Base-by-base conservation (phyloP, 306 rosid species). In the Vachellia pachyceras region DNA sequence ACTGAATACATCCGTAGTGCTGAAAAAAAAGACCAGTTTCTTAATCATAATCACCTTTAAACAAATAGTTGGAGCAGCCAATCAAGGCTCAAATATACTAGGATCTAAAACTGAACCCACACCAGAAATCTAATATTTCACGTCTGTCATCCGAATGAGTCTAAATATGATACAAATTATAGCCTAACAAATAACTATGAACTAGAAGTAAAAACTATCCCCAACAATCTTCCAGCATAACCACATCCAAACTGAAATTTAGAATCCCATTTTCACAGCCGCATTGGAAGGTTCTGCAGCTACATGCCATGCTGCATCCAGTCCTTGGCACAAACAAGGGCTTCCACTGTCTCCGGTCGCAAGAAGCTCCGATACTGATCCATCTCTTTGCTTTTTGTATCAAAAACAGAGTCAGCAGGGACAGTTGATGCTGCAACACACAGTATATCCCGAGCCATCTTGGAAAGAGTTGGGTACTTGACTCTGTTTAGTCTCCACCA, bases 401-500 rank as follows among this genome's bases (percentile, higher is more conserved):
- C 88, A 66, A 95, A 95, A 4, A 91, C 87, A 13, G 89, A 85
- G 1, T 91, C 97, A 0, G 91, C 18, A 79, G 92, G 81, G 69
- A 91, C 85, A 42, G 89, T 88, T 17, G 91, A 90, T 57, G 91
- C 97, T 0, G 96, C 94, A 77, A 93, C 84, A 33, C 91, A 84
- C 84, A 91, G 76, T 69, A 93, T 91, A 83, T 95, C 99, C 3
- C 98, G 89, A 58, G 97, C 98, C 97, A 95, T 95, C 83, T 90
- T 95, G 52, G 98, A 95, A 66, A 95, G 98, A 17, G 94, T 95
- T 3, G 99, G 99, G 81, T 91, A 95, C 84, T 93, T 95, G 77
- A 90, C 79, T 83, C 88, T 95, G 89, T 95, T 95, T 50, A 95
- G 85, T 85, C 87, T 95, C 99, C 99, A 95, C 99, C 99, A 95